Conservation (phyloP, 1,284 basidiomycete genomes). For the Pulveroboletus sp. region DNA sequence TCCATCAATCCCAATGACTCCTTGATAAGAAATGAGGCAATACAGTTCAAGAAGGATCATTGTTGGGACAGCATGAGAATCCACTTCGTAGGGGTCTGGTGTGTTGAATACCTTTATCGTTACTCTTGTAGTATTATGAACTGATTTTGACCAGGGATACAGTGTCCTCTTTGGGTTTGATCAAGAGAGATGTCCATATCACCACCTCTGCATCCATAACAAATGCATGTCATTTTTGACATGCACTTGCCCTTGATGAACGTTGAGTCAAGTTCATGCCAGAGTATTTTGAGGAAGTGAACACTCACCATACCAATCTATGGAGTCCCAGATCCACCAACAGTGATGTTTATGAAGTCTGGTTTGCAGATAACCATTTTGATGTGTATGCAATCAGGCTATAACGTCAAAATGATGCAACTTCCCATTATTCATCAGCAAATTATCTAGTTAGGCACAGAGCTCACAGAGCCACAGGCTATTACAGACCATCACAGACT, state of each 20-base stretch:
- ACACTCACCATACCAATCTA: constrained; percentile 26
- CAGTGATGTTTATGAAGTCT: constrained; percentile 23
- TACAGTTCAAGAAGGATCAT: constrained; percentile 36
- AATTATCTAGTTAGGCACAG: too few species aligned
- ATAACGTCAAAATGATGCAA: too few species aligned
- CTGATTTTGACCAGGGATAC: constrained; percentile 39
- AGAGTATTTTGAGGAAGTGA: constrained; percentile 34
- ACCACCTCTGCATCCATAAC: constrained; percentile 8
- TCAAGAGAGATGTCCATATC: constrained; percentile 22
- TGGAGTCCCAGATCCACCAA: neutral
- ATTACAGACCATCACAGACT: too few species aligned
- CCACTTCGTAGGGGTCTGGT: constrained; percentile 45
- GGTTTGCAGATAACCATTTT: constrained; percentile 16
- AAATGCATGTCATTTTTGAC: constrained; percentile 38
- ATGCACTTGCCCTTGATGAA: constrained; percentile 44
- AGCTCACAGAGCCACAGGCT: too few species aligned
- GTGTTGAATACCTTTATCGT: neutral
- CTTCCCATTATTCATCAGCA: too few species aligned
- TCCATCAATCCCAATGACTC: neutral
- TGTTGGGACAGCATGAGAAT: constrained; percentile 28
- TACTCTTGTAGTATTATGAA: neutral
- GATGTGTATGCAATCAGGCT: constrained; percentile 23
- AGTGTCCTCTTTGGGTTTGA: constrained; percentile 38
- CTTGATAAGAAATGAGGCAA: neutral
- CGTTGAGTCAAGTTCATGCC: constrained; percentile 41